phyloP scores from a whole-genome alignment of 768 basidiomycete genomes.

The Tricholoma bakamatsutake region DNA sequence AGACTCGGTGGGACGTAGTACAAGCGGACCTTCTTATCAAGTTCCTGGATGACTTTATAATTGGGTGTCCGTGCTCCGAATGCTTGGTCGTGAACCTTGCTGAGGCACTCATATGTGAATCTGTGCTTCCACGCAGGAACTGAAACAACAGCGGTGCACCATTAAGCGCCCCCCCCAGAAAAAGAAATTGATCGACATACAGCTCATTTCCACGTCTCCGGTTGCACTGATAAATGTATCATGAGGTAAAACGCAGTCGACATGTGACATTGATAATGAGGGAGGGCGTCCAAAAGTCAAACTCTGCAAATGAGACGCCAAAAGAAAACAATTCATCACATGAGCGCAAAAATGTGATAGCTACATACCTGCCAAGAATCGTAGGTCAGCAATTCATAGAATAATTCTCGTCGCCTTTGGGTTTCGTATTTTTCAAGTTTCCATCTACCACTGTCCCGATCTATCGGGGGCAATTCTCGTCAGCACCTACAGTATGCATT shows the following conservation, averaged over 20 bases:
- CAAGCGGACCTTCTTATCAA: conserved; percentile 59
- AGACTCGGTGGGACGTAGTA: conserved; percentile 63
- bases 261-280: conserved; percentile 51
- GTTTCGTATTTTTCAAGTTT: conserved; percentile 52
- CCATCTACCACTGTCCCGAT: conserved; percentile 66
- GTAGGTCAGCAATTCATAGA: conserved; percentile 63
- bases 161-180: neutral
- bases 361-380: conserved; percentile 62
- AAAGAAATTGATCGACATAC: conserved; percentile 31
- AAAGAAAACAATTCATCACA: neutral
- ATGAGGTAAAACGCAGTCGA: conserved; percentile 50
- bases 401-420: conserved; percentile 49
- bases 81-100: conserved; percentile 59
- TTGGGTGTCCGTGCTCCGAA: conserved; percentile 58
- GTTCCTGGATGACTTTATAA: conserved; percentile 56
- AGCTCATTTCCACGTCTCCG: conserved; percentile 57
- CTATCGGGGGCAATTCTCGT: conserved; percentile 26
- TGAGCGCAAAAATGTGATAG: neutral
- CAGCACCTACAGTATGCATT: conserved; percentile 4
- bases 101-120: conserved; percentile 56
- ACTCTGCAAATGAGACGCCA: conserved; percentile 35
- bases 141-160: conserved; percentile 17
- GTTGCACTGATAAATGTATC: conserved; percentile 35
- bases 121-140: conserved; percentile 68
- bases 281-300: conserved; percentile 69